Conservation (phyloP, 2,329 filamentous ascomycete genomes). For the Aspergillus tamarii region DNA sequence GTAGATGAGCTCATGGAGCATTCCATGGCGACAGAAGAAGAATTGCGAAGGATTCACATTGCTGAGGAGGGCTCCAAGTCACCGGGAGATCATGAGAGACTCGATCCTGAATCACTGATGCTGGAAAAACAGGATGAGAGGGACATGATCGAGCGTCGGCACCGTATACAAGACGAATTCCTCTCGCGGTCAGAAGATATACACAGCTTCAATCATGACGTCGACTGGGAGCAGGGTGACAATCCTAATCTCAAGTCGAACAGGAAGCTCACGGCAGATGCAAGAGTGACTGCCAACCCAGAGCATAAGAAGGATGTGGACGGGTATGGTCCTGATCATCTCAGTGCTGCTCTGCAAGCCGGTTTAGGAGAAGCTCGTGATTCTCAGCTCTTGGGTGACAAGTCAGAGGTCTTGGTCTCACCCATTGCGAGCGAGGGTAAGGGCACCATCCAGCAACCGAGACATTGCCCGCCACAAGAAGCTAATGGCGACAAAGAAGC, state of each 20-base stretch:
- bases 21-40: constrained; percentile 69
- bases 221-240: constrained; percentile 63
- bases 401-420: constrained; percentile 71
- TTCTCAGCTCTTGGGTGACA: constrained; percentile 66
- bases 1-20: constrained; percentile 88
- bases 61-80: constrained; percentile 48
- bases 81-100: constrained; percentile 24
- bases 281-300: constrained; percentile 62
- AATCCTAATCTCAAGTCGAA: constrained; percentile 60
- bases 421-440: constrained; percentile 66
- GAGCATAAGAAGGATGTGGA: constrained; percentile 75
- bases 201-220: constrained; percentile 76
- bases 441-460: constrained; percentile 59
- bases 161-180: constrained; percentile 58
- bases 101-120: constrained; percentile 35
- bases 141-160: constrained; percentile 47
- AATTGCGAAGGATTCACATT: constrained; percentile 62
- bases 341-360: constrained; percentile 66
- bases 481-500: constrained; percentile 24
- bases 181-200: constrained; percentile 59
- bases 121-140: constrained; percentile 44
- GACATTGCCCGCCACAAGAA: constrained; percentile 44
- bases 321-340: constrained; percentile 75
- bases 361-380: constrained; percentile 69
- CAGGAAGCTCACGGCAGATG: constrained; percentile 60